Evolutionary conservation across 768 basidiomycete species (phyloP), one percentile per base, ranked within the genome.

Genomic region (Leccinum aurantiacum): DNA sequence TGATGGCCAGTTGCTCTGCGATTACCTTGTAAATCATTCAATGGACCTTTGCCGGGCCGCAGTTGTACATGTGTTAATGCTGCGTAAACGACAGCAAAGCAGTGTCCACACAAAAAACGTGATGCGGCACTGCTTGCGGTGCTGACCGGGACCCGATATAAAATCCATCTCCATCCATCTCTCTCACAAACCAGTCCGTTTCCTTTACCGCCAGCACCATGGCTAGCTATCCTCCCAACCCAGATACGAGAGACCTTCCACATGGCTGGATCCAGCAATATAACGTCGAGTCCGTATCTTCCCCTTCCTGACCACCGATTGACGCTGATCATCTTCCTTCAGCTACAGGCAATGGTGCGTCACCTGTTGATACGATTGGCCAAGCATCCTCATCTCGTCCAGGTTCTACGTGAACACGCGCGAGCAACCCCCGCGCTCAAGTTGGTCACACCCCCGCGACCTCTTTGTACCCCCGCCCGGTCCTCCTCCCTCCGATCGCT

Each of bases 391-490:
- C 27, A 67, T 54, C 35, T 50, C 13, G 49, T 53, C 38, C 11
- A 49, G 90, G 90, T 92, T 84, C 78, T 92, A 92, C 63, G 88
- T 92, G 49, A 84, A 91, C 65, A 89, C 87, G 0, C 71, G 66
- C 25, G 80, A 82, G 49, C 74, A 78, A 17, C 89, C 90, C 4
- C 86, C 88, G 0, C 79, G 81, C 19, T 84, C 87, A 38, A 82
- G 79, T 14, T 92, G 90, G 90, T 78, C 75, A 0, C 90, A 91
- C 65, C 90, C 90, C 0, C 72, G 81, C n/a, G 87, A 85, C 4
- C 79, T 78, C 7, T 81, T 64, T 56, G 69, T 62, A 2, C 67
- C 78, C 14, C 78, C 80, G 0, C 47, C 63, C 0, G 79, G 80
- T 19, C 76, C 82, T 9, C 86, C 87, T 0, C 81, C 84, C 1